Base-by-base conservation (phyloP, 2,329 filamentous ascomycete genomes). In the Alternaria longipes region DNA sequence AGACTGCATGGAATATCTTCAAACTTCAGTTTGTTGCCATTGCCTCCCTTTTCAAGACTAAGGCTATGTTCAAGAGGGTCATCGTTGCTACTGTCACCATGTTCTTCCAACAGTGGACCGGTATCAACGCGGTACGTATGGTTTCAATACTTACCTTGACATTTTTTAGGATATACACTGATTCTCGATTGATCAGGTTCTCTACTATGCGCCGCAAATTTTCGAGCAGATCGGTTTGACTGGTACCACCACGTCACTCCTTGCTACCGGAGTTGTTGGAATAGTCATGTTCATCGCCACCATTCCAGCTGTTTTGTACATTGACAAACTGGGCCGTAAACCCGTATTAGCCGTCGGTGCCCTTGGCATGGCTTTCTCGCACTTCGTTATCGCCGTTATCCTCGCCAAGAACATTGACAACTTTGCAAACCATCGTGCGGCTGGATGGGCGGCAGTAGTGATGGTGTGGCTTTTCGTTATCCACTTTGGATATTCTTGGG, bases 381-480 rank as follows among this genome's bases (percentile, higher is more conserved):
- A 92, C 73, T 86, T 92, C 64, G 89, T 92, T 69, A 89, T 92
- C 55, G 90, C 89, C 1, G 82, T 88, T 38, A 90, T 93, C 58
- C 84, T 90, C 7, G 91, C 88, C 40, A 86, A 83, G 64, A 87
- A 89, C 71, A 79, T 86, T 16, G 73, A 86, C 63, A 77, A 82
- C 5, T 93, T 90, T 81, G 73, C 0, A 83, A 92, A 60, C 69
- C 76, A 4, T 12, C 54, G 45, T 14, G 86, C 84, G 0, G 89
- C 90, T 0, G 90, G 90, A 1, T 93, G 91, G 91, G 90, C 81
- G 5, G 85, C 89, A 0, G 89, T 86, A 6, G 82, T 76, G 54
- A 90, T 91, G 86, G 87, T 91, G 8, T 93, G 90, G 90, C 82
- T 93, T 0, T 93, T 91, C 65, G 87, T 91, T 28, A 81, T 91